These are phyloP conservation scores for barley (Hordeum vulgare) DNA, from an alignment of 176 grass and related monocot species.

Conservation along the genomic window MorexV3_pseudomolecules_assembly NC_058520.1:238665526-238666025, in stretches of 20 bases:
- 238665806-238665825: neutral
- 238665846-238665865: constrained; percentile 2
- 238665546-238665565: constrained; percentile 54
- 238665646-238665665: constrained; percentile 7
- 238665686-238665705: constrained; percentile 10
- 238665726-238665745: neutral
- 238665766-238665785: neutral
- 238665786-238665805: neutral
- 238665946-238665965: too few relatives aligned
- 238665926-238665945: neutral
- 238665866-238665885: neutral
- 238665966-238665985: too few relatives aligned
- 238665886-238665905: neutral
- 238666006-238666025: too few relatives aligned
- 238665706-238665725: neutral
- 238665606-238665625: constrained; percentile 68
- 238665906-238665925: neutral
- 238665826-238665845: neutral
- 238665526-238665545: constrained; percentile 63
- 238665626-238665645: constrained; percentile 17
- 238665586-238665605: constrained; percentile 92
- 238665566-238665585: constrained; percentile 93
- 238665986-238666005: too few relatives aligned
- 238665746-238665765: neutral
- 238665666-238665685: neutral